Conservation (phyloP, 805 yeast genomes). For the Zygosaccharomyces pseudorouxii region DNA sequence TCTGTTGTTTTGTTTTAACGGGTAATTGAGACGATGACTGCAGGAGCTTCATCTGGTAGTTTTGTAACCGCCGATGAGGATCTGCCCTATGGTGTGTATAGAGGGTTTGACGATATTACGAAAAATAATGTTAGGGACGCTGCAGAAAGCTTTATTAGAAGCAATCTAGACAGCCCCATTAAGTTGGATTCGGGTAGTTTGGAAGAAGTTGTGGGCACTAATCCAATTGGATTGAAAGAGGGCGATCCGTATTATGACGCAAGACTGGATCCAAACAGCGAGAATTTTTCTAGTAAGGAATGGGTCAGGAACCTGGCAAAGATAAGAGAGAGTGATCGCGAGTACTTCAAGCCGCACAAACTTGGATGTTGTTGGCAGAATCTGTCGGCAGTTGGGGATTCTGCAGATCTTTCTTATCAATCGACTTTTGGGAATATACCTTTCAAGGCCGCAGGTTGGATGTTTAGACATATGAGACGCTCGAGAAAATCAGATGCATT, state of each 20-base stretch:
- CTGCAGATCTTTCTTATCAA: conserved; percentile 65
- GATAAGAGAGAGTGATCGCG: conserved; percentile 50
- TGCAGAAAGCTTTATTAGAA: background rate
- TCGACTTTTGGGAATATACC: conserved; percentile 49
- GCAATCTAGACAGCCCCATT: background rate
- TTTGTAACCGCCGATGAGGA: background rate
- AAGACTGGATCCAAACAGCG: conserved; percentile 54
- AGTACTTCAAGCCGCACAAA: conserved; percentile 56
- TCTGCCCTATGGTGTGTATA: background rate
- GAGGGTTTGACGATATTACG: background rate
- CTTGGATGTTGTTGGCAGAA: conserved; percentile 57
- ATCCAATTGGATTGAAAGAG: conserved; percentile 23
- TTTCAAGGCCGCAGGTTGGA: conserved; percentile 25
- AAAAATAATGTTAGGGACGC: background rate
- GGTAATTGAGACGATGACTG: background rate
- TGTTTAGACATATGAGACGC: conserved; percentile 21
- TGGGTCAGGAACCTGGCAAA: conserved; percentile 66
- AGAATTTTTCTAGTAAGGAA: conserved; percentile 51
- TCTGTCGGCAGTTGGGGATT: conserved; percentile 58
- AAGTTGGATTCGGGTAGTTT: background rate
- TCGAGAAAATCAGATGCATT: conserved; percentile 34
- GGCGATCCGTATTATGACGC: conserved; percentile 33
- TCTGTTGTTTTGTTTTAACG: too few species aligned
- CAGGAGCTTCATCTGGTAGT: background rate
- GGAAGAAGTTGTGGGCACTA: conserved; percentile 16